Conservation (phyloP, 352 stramenopile species). For the Phytopythium aichiense region DNA sequence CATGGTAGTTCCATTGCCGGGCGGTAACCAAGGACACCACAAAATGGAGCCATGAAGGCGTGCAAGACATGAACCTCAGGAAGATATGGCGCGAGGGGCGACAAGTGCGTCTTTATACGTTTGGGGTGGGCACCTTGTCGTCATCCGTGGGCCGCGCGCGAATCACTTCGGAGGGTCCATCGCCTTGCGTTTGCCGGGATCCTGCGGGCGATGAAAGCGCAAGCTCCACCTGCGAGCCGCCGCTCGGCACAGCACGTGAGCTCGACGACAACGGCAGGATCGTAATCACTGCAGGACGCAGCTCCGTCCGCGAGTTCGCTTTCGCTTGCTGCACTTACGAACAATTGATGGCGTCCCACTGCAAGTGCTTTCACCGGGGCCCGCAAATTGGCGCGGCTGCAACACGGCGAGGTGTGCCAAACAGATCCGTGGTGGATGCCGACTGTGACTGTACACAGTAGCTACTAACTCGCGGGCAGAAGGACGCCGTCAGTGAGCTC, state of each 20-base stretch:
- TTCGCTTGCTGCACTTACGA: not conserved
- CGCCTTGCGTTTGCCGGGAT: not conserved
- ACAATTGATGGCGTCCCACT: constrained; percentile 1
- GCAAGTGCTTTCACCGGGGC: not conserved
- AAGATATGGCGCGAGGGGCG: too few species aligned
- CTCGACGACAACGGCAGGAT: not conserved
- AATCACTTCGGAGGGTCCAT: not conserved
- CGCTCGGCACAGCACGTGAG: not conserved
- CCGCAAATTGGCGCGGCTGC: not conserved
- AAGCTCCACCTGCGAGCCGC: not conserved
- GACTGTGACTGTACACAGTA: too few species aligned
- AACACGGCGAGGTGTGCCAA: not conserved
- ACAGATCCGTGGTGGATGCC: not conserved
- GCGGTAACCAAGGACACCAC: too few species aligned
- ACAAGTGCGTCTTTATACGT: too few species aligned
- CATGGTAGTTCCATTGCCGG: not conserved
- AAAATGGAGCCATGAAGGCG: too few species aligned
- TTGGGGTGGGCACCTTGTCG: not conserved
- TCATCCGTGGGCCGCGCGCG: not conserved
- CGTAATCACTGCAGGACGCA: not conserved
- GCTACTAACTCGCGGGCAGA: too few species aligned
- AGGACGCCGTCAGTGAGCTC: too few species aligned
- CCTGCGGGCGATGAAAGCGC: too few species aligned
- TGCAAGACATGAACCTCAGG: too few species aligned
- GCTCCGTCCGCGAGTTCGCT: too few species aligned